Percentiles rank a stretch among this genome's conserved stretches.
These are phyloP conservation scores for Aspergillus carlsbadensis DNA, from an alignment of 495 filamentous ascomycete species.

Conservation along the genomic window DNA sequence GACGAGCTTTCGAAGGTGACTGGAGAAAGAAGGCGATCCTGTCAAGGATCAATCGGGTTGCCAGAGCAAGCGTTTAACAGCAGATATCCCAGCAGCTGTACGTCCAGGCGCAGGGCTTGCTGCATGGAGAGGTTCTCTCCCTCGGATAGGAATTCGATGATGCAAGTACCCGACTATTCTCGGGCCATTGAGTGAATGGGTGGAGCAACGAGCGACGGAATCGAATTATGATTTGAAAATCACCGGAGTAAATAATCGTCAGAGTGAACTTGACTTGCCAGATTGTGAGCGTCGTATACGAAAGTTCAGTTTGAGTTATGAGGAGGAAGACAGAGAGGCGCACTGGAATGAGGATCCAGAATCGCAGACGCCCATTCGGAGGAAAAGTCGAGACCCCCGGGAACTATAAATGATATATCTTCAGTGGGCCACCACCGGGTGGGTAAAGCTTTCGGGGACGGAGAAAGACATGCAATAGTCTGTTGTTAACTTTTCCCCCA, in stretches of 20 bases:
- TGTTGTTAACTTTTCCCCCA: slow-evolving; percentile 3
- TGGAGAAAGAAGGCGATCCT: slow-evolving; percentile 6
- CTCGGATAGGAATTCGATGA: slow-evolving; percentile 13
- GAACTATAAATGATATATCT: slow-evolving; percentile 14
- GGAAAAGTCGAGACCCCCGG: slow-evolving; percentile 1
- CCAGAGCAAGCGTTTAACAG: slow-evolving; percentile 10
- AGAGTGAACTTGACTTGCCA: slow-evolving; percentile 1
- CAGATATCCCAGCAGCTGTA: slow-evolving; percentile 15
- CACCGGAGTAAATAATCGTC: slow-evolving; percentile 1
- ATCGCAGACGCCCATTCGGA: slow-evolving; percentile 3
- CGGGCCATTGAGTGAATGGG: slow-evolving; percentile 20
- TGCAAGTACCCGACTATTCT: slow-evolving; percentile 25
- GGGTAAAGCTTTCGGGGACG: slow-evolving; percentile 12
- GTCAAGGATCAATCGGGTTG: slow-evolving; percentile 9
- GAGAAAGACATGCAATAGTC: slow-evolving; percentile 9
- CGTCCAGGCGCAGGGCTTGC: slow-evolving; percentile 16
- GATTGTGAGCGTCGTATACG: neutral
- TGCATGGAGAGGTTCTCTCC: slow-evolving; percentile 17
- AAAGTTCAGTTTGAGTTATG: neutral
- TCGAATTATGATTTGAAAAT: slow-evolving; percentile 9
- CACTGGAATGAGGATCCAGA: neutral
- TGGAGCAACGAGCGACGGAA: slow-evolving; percentile 13
- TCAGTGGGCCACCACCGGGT: slow-evolving; percentile 12
- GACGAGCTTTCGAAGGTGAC: slow-evolving; percentile 16
- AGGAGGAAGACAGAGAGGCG: neutral